Base-by-base conservation (phyloP, 2,329 filamentous ascomycete genomes). In the Talaromyces sp. region DNA sequence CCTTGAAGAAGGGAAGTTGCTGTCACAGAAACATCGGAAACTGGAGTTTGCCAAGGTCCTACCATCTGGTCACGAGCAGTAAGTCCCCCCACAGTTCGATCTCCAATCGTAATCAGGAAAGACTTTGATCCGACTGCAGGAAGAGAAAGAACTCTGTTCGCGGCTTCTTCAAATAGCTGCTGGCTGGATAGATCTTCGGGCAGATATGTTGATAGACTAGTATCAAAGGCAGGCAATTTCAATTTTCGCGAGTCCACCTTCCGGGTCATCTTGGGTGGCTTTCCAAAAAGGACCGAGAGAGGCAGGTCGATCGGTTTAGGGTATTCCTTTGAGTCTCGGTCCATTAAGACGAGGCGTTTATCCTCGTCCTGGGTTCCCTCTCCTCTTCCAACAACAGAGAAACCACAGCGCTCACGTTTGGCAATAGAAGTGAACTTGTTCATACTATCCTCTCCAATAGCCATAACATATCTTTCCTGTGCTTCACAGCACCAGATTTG, bases 401-500 rank as follows among this genome's bases (percentile, higher is more conserved):
- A 98, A 28, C 91, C 91, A 72, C 93, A 98, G 59, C 93, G 87
- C 74, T 99, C 95, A 72, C 95, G 85, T 65, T 88, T 84, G 74
- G 80, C 81, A 68, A 99, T 81, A 77, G 87, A 78, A 66, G 82
- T 84, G 76, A 89, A 89, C 25, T 80, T 80, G 69, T 93, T 92
- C 70, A 98, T 84, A 58, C 87, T 84, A 22, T 95, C 88, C 57
- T 86, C 85, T 63, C 93, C 92, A 64, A 99, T 87, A 9, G 96
- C 88, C 69, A 99, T 81, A 8, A 99, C 95, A 70, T 99, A 99
- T 73, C 95, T 85, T 77, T 99, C 95, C 73, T 99, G 95, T 0
- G 95, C 92, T 75, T 98, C 93, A 69, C 93, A 96, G 76, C 95
- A 97, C 93, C 93, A 98, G 54, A 99, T 96, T 73, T 98, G 91